Evolutionary conservation across 345 rosid species (phyloP).

Genomic region (Reutealis trisperma): DNA sequence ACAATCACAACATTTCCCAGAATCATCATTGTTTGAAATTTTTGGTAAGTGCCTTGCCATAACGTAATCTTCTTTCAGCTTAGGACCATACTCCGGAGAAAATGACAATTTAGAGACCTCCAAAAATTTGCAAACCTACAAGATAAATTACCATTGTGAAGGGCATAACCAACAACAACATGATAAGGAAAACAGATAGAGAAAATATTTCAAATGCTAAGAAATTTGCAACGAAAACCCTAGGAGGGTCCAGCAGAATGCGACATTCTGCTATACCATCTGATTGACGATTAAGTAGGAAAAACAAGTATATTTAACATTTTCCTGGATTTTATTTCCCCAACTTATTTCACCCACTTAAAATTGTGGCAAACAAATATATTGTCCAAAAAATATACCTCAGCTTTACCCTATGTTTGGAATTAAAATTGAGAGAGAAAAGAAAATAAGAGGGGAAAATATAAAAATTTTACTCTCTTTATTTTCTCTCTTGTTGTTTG

Average conservation of each 20-base stretch:
- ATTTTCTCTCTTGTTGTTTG: too few species aligned
- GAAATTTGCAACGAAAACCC: background rate
- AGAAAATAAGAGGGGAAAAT: too few species aligned
- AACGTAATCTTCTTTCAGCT: constrained; percentile 90
- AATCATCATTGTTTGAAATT: constrained; percentile 57
- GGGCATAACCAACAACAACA: constrained; percentile 21
- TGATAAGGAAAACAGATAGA: constrained; percentile 8
- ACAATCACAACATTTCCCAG: constrained; percentile 69
- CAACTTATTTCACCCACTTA: background rate
- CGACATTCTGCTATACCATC: background rate
- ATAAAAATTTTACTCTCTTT: too few species aligned
- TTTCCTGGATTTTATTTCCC: background rate
- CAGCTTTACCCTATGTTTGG: too few species aligned
- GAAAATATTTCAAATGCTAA: constrained; percentile 8
- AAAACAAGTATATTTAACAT: background rate
- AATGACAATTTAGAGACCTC: constrained; percentile 97
- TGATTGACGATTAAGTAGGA: background rate
- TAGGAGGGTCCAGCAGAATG: background rate
- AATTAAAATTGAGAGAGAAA: too few species aligned
- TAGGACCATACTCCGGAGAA: constrained; percentile 92
- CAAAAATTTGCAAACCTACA: constrained; percentile 96
- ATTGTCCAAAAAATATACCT: background rate
- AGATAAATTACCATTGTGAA: constrained; percentile 28
- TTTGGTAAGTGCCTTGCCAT: constrained; percentile 93
- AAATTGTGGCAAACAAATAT: background rate